These are phyloP conservation scores for Trichophyton verrucosum DNA, from an alignment of 2,329 filamentous ascomycete genomes.

Conservation along the genomic window DNA sequence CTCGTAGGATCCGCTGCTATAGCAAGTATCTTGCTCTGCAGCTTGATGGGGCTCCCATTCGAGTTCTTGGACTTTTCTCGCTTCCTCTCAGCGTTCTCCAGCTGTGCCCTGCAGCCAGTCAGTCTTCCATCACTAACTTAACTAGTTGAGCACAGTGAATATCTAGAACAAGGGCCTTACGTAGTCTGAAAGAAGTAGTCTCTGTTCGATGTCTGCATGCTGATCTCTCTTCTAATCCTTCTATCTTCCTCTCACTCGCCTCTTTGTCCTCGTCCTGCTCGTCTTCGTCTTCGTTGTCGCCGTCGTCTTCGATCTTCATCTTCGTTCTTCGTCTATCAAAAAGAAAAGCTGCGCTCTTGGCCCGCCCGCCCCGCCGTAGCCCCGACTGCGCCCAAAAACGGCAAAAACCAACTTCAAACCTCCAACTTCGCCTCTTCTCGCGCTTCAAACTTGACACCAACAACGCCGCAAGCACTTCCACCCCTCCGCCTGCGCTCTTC, in stretches of 20 bases:
- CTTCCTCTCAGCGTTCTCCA: constrained; percentile 46
- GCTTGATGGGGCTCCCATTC: constrained; percentile 64
- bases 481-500: neutral
- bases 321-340: neutral
- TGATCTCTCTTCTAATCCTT: constrained; percentile 18
- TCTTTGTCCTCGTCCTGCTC: neutral
- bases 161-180: constrained; percentile 40
- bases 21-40: constrained; percentile 78
- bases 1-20: constrained; percentile 55
- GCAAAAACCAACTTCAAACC: constrained; percentile 10
- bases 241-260: neutral
- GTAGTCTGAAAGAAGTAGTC: constrained; percentile 89
- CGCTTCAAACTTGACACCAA: constrained; percentile 11
- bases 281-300: neutral
- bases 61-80: constrained; percentile 67
- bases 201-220: constrained; percentile 58
- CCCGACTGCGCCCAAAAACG: constrained; percentile 14
- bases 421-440: constrained; percentile 1
- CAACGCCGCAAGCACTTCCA: constrained; percentile 10
- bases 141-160: neutral
- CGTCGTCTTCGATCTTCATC: neutral
- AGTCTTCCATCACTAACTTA: neutral
- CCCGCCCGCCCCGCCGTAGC: constrained; percentile 19
- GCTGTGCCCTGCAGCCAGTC: constrained; percentile 33
- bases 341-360: neutral